Evolutionary conservation across 139 green algal species (phyloP), one percentile per base, ranked within the genome.

Genomic region (Closterium sp.): DNA sequence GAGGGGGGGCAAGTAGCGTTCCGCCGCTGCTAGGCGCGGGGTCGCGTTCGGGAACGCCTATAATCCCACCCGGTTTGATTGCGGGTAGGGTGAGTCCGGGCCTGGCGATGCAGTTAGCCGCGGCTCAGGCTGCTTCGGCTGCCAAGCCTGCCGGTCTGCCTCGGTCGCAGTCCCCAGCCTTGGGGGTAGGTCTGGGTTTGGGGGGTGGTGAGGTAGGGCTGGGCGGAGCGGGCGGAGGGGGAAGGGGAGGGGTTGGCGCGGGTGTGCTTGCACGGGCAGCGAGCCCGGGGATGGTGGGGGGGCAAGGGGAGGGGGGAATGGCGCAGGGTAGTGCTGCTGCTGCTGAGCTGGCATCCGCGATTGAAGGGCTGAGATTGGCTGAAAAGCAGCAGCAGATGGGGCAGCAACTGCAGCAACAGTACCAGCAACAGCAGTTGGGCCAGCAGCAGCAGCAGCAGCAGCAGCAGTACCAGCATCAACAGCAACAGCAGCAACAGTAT

Each of bases 401-500:
- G 33, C 34, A 36, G 33, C 6, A 9, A 83, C 23, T 92, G 38
- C 88, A 90, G 88, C 30, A 93, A 21, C 10, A n/a, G 25, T 28
- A 94, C 4, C 4, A 89, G 88, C 91, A 91, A n/a, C 66, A 34
- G 33, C 9, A 88, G 34, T n/a, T 35, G 28, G 23, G 91, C 38
- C 33, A 91, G 84, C 89, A 92, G 38, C 90, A 16, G 12, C 86
- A 88, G 28, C 85, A 93, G 38, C 87, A 93, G 81, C 90, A 93
- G 25, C 90, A 93, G 6, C 90, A 91, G 32, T 9, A 33, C 12
- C 69, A 89, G 89, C 89, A 91, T 84, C 90, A 90, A 3, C 90
- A 85, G 84, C 84, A 91, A 2, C 84, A 85, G 34, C 31, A 85
- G 89, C 88, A 93, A 28, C 91, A 94, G 12, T 34, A 92, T 10